Evolutionary conservation across 176 grass and related monocot species (phyloP).

Genomic region (Oryza coarctata): DNA sequence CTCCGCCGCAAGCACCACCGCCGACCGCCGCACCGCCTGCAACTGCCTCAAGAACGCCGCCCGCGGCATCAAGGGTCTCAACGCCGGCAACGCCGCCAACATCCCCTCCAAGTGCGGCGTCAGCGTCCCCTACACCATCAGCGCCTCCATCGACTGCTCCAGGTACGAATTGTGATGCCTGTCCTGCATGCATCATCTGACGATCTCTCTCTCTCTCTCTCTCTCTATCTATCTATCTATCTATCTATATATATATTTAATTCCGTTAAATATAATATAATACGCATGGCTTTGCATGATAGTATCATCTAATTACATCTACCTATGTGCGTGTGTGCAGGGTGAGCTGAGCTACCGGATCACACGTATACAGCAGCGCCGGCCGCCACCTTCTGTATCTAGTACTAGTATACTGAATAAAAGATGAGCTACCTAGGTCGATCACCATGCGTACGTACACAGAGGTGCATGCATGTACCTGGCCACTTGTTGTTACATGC

Average conservation of each 20-base stretch:
- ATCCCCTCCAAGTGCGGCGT: conserved; percentile 47
- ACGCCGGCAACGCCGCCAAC: conserved; percentile 15
- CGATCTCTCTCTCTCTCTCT: too few relatives aligned
- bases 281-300: neutral
- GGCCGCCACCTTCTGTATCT: neutral
- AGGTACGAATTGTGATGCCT: neutral
- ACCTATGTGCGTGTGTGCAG: neutral
- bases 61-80: conserved; percentile 9
- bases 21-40: conserved; percentile 36
- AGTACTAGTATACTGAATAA: neutral
- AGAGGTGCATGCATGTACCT: too few relatives aligned
- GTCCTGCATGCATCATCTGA: too few relatives aligned
- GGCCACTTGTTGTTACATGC: too few relatives aligned
- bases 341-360: neutral
- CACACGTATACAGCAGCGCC: neutral
- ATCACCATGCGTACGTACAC: neutral
- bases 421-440: neutral
- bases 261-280: too few relatives aligned
- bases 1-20: neutral
- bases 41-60: conserved; percentile 39
- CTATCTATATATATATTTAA: too few relatives aligned
- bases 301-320: neutral
- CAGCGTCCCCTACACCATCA: conserved; percentile 48
- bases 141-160: conserved; percentile 32
- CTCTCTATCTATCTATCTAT: too few relatives aligned